phyloP scores from a whole-genome alignment of 2,329 filamentous ascomycete species.

The Alternaria tenuissima region DNA sequence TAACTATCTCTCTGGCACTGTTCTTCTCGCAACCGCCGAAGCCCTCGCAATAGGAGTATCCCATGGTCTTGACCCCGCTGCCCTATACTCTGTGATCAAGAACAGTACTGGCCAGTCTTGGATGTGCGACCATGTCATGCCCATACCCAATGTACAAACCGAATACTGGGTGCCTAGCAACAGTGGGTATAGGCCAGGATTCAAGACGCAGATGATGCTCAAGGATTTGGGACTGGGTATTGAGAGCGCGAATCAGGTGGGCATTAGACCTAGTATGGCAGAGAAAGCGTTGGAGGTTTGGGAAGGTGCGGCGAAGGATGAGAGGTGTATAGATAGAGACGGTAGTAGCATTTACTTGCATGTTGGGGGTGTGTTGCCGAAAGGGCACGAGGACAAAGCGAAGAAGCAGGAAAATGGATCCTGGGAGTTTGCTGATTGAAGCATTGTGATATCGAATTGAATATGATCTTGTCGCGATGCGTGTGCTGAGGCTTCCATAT shows the following conservation, averaged over 20 bases:
- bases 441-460: background rate
- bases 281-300: constrained; percentile 40
- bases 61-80: constrained; percentile 40
- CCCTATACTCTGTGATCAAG: constrained; percentile 40
- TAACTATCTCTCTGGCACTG: constrained; percentile 44
- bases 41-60: constrained; percentile 43
- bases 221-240: constrained; percentile 45
- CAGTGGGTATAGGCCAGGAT: constrained; percentile 44
- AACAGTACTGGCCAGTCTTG: constrained; percentile 43
- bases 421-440: constrained; percentile 32
- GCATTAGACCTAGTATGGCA: constrained; percentile 38
- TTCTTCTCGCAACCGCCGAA: constrained; percentile 44
- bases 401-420: constrained; percentile 31
- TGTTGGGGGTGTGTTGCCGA: constrained; percentile 37
- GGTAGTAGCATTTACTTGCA: constrained; percentile 44
- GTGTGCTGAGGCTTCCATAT: background rate
- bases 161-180: constrained; percentile 45
- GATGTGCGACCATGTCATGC: constrained; percentile 48
- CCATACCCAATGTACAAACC: constrained; percentile 40
- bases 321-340: constrained; percentile 38
- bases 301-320: constrained; percentile 35
- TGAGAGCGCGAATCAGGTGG: constrained; percentile 37
- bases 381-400: constrained; percentile 39
- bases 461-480: background rate
- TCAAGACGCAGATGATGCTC: constrained; percentile 48